Evolutionary conservation across 2,329 filamentous ascomycete genomes (phyloP), one percentile per base, ranked within the genome.

Genomic region (Colletotrichum cereale): DNA sequence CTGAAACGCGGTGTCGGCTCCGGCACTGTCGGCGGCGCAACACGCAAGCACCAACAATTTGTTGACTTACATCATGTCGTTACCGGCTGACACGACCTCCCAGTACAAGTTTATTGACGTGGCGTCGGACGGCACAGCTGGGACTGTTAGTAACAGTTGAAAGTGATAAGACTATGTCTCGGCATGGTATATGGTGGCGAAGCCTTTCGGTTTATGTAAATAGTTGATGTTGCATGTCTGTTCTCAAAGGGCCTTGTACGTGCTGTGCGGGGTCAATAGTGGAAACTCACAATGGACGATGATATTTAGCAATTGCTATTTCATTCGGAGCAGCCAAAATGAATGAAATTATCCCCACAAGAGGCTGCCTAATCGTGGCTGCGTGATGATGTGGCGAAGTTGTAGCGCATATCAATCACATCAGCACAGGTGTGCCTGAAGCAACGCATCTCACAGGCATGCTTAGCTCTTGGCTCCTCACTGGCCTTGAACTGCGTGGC

Each of bases 21-120:
- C 88, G 1, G 78, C 86, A 0, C 78, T 92, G 7, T 86, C 83
- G 2, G 86, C 88, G 1, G 78, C 80, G 31, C 75, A 83, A n/a
- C 91, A 91, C 78, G 89, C 87, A 0, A 76, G 78, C n/a, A 78
- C 79, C 5, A 86, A 89, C 71, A 86, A 84, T 0, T 66, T 90
- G 12, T 92, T 90, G 90, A 84, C 80, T 12, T 80, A 77, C 3
- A 86, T 84, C 0, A 75, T 90, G 47, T 84, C 79, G 31, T 77
- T 92, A 12, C 82, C 86, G 0, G 84, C 88, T 0, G 89, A 88
- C 1, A 84, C 82, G 0, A 80, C 77, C 0, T 85, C 92, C 70
- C 77, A 87, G 78, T 92, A 91, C 77, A 91, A 92, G 79, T 92
- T 88, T 75, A 84, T 92, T 73, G 86, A 86, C 74, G 84, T 88